These are phyloP conservation scores for Thielaviopsis ethacetica DNA, from an alignment of 2,329 filamentous ascomycete genomes.

Conservation along the genomic window DNA sequence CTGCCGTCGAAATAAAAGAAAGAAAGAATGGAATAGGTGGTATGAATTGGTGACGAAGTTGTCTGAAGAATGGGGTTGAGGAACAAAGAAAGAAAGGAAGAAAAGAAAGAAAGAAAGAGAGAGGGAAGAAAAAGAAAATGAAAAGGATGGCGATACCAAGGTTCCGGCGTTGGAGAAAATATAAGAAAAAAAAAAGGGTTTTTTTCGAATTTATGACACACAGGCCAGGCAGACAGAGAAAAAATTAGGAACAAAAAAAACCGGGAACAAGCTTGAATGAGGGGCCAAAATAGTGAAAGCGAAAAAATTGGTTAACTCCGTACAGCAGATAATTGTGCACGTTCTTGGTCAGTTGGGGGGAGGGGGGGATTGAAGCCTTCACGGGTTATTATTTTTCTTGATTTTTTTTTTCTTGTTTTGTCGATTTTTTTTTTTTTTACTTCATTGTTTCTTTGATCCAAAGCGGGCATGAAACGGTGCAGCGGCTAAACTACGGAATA, in stretches of 20 bases:
- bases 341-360: no score
- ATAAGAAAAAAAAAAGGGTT: conserved; percentile 10
- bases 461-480: no score
- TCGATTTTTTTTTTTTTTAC: not conserved
- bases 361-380: no score
- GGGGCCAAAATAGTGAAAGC: conserved; percentile 12
- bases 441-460: not conserved
- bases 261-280: conserved; percentile 1
- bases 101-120: conserved; percentile 1
- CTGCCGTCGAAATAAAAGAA: conserved; percentile 2
- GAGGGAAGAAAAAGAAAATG: conserved; percentile 6
- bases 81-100: conserved; percentile 1
- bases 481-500: not conserved
- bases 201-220: conserved; percentile 1
- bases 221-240: not conserved
- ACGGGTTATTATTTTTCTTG: not conserved
- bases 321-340: no score
- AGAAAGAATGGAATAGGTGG: conserved; percentile 12
- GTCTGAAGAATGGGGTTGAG: conserved; percentile 8
- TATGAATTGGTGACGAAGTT: conserved; percentile 4
- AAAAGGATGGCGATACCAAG: conserved; percentile 7
- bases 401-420: not conserved
- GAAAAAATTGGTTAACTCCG: conserved; percentile 12
- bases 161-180: conserved; percentile 13
- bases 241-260: conserved; percentile 2